Percentiles rank a stretch among this genome's conserved stretches.
These are phyloP conservation scores for Ophiostoma quercus DNA, from an alignment of 2,329 filamentous ascomycete genomes.

Conservation along the genomic window DNA sequence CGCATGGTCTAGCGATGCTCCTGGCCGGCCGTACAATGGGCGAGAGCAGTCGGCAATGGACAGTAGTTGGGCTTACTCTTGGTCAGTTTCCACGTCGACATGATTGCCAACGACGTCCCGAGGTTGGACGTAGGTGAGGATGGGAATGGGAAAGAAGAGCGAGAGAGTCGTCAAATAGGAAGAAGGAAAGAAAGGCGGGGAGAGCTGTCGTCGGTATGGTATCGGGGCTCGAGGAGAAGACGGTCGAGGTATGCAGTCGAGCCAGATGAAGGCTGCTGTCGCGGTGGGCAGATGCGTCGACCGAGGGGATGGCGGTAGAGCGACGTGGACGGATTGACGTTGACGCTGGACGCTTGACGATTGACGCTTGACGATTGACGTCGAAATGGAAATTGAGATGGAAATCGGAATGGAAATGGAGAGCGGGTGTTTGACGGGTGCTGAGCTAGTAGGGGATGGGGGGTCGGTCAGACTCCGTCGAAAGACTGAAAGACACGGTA, in stretches of 20 bases:
- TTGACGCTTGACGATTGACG: constrained; percentile 4
- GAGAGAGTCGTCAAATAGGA: background rate
- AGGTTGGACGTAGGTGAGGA: background rate
- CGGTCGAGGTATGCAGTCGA: background rate
- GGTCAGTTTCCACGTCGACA: constrained; percentile 64
- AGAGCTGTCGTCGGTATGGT: background rate
- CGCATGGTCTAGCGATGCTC: background rate
- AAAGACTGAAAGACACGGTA: background rate
- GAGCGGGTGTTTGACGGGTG: constrained; percentile 11
- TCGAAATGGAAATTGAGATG: constrained; percentile 11
- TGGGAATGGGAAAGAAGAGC: no score
- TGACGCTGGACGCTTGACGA: background rate
- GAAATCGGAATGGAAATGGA: constrained; percentile 3
- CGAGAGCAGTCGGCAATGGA: background rate
- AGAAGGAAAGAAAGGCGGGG: background rate
- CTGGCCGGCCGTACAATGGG: background rate
- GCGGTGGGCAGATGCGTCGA: background rate
- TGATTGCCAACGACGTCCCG: constrained; percentile 18
- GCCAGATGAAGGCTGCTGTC: background rate
- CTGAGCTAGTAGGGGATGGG: constrained; percentile 6
- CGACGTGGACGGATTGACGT: background rate
- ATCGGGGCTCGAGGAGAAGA: background rate
- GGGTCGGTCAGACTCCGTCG: background rate
- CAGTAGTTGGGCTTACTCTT: constrained; percentile 56
- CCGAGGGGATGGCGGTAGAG: background rate